Evolutionary conservation across 1,139 yeast genomes (phyloP).

Genomic region (Kodamaea ohmeri): DNA sequence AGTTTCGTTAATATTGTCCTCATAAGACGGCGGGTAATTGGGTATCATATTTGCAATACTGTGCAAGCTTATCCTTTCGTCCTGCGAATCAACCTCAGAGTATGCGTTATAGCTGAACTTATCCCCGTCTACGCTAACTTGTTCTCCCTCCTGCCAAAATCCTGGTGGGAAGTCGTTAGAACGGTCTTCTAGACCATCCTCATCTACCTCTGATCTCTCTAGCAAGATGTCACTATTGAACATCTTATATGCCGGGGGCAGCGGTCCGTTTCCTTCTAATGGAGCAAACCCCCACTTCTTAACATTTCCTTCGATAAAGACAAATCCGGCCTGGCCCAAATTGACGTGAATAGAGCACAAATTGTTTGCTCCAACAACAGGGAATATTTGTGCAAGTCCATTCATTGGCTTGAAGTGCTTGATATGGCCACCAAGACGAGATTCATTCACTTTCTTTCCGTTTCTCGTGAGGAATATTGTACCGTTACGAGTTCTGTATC

Average conservation of each 20-base stretch:
- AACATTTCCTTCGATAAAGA: constrained; percentile 58
- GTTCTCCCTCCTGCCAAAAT: constrained; percentile 38
- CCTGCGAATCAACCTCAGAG: constrained; percentile 28
- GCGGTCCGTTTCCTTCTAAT: constrained; percentile 55
- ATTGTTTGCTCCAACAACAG: constrained; percentile 53
- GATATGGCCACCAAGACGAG: constrained; percentile 67
- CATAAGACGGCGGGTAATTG: constrained; percentile 38
- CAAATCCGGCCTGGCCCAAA: constrained; percentile 57
- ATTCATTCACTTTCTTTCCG: constrained; percentile 66
- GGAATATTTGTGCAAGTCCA: constrained; percentile 42
- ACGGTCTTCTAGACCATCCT: constrained; percentile 43
- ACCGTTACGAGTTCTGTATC: constrained; percentile 59
- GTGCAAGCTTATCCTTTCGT: constrained; percentile 42
- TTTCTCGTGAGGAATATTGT: constrained; percentile 67
- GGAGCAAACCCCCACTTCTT: constrained; percentile 69
- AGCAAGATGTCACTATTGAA: constrained; percentile 53
- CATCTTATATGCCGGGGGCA: constrained; percentile 60
- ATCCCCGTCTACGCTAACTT: constrained; percentile 14
- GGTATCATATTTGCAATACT: constrained; percentile 28
- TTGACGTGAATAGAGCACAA: constrained; percentile 54
- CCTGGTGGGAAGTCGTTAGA: constrained; percentile 57
- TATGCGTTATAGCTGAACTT: constrained; percentile 45
- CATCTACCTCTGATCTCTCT: constrained; percentile 54
- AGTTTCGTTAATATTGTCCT: constrained; percentile 13
- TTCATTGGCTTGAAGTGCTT: constrained; percentile 40